Conservation (phyloP, 225 moss, liverwort and hornwort species). For the Bryoerythrophyllum caledonicum region DNA sequence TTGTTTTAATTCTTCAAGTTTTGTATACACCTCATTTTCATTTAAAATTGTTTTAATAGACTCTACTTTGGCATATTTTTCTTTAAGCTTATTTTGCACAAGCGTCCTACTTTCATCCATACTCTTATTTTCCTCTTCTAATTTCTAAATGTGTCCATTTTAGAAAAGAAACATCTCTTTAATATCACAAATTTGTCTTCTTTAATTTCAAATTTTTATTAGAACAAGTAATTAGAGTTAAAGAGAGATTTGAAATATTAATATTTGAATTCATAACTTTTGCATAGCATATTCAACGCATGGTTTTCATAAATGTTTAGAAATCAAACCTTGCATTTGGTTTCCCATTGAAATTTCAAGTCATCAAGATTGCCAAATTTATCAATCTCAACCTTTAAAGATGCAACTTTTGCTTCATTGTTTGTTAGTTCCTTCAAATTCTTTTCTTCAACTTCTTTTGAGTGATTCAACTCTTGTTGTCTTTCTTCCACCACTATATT, state of each 20-base stretch:
- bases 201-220: background rate
- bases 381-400: conserved; percentile 36
- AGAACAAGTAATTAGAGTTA: rapidly evolving
- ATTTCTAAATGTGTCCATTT: conserved; percentile 33
- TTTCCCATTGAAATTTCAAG: conserved; percentile 31
- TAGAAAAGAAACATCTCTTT: too few relatives aligned
- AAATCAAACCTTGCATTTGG: conserved; percentile 50
- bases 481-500: conserved; percentile 54
- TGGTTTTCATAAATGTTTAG: background rate
- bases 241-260: background rate
- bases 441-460: conserved; percentile 43
- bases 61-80: conserved; percentile 39
- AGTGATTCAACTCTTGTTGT: conserved; percentile 50
- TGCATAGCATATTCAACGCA: background rate
- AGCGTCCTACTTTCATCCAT: conserved; percentile 33
- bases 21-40: conserved; percentile 41
- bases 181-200: background rate
- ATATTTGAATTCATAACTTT: background rate
- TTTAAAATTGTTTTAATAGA: conserved; percentile 40
- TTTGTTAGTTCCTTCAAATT: conserved; percentile 41
- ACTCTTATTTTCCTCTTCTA: conserved; percentile 50
- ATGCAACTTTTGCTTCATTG: conserved; percentile 40
- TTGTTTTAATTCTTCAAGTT: conserved; percentile 48
- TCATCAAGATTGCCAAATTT: conserved; percentile 46
- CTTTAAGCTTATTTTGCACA: conserved; percentile 44